Evolutionary conservation across 2,329 filamentous ascomycete genomes (phyloP), one percentile per base, ranked within the genome.

Genomic region (Mollisia scopiformis): DNA sequence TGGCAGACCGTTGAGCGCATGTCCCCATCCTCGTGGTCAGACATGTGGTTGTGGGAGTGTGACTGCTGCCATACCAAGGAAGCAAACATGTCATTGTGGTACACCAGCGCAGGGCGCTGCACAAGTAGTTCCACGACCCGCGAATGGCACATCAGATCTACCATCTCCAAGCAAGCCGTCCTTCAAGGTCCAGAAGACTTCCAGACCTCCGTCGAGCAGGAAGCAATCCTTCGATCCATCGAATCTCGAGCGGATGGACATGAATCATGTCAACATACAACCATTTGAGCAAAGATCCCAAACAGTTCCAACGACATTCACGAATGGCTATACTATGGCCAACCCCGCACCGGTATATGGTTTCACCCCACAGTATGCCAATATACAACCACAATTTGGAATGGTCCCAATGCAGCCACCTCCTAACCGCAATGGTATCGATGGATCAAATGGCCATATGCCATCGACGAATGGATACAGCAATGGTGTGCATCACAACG

Each of bases 1-100:
- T 16, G 89, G 89, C 19, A 82, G 89, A 53, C 89, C 88, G 8
- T 75, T 91, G 57, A 90, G 87, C 73, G 82, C 84, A 57, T 91
- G 88, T 69, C 88, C 88, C 57, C 88, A 91, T 68, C 83, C 86
- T 6, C 66, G 65, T 60, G 66, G 68, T 43, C 69, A 71, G 47
- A 79, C 82, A 30, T 85, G 84, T 54, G 83, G 83, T 41, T 91
- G 88, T 72, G 81, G 80, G 46, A 82, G 82, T 62, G 81, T 90
- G n/a, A 88, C 87, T 16, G 85, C 85, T 33, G 85, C 85, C 7
- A 85, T 88, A 58, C 84, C 85, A 1, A 80, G 81, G 65, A 83
- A 83, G 64, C 81, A 85, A 61, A 80, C 80, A 57, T 88, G 85
- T 58, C 75, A 75, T 39, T 88, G 85, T 67, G 79, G 80, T 67